phyloP scores from a whole-genome alignment of 306 rosid species.

The Vigna mungo region DNA sequence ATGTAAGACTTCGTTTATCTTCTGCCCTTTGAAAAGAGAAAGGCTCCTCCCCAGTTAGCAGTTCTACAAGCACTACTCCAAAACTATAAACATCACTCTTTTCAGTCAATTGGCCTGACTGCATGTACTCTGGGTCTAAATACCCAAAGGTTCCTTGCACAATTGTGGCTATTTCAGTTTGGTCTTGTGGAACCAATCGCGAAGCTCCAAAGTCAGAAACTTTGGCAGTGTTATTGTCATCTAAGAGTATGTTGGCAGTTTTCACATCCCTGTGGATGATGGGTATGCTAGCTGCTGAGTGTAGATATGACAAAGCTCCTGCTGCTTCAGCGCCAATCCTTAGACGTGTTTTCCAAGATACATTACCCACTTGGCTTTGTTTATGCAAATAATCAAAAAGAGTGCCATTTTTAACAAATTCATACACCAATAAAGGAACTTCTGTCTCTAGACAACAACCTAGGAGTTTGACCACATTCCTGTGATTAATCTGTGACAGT shows the following conservation, averaged over 20 bases:
- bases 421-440: constrained; percentile 8
- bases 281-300: constrained; percentile 47
- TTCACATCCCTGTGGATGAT: constrained; percentile 30
- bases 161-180: constrained; percentile 37
- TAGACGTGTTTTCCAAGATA: constrained; percentile 41
- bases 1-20: constrained; percentile 34
- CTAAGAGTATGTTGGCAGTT: background rate
- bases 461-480: background rate
- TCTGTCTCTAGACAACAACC: constrained; percentile 17
- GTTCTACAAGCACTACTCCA: constrained; percentile 41
- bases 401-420: constrained; percentile 42
- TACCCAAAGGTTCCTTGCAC: constrained; percentile 61
- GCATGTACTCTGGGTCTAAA: constrained; percentile 50
- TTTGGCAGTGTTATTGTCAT: background rate
- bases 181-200: constrained; percentile 48
- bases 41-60: constrained; percentile 34
- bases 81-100: constrained; percentile 19
- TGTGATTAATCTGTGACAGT: constrained; percentile 54
- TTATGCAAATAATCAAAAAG: constrained; percentile 44
- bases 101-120: background rate
- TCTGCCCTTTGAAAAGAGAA: constrained; percentile 24
- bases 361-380: background rate
- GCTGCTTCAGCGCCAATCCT: constrained; percentile 44
- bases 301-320: constrained; percentile 52
- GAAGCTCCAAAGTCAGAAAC: constrained; percentile 42